A percentile compares a stretch with the other conserved stretches of the same genome.
Evolutionary conservation across 345 rosid genomes (phyloP).

Genomic region (Linum trigynum): DNA sequence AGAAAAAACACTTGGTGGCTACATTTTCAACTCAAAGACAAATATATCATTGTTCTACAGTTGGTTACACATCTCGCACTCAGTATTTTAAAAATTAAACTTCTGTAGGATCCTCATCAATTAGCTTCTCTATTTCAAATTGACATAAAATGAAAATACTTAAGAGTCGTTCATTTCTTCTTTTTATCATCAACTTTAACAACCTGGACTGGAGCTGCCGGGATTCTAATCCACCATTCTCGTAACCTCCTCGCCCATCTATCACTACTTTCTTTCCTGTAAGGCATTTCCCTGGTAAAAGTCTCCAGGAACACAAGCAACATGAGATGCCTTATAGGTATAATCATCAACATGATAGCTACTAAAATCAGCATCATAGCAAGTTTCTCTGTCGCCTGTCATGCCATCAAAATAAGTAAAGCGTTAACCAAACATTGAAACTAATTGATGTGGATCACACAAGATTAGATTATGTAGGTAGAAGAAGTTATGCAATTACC

Average conservation of each 20-base stretch:
- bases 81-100: too few species aligned
- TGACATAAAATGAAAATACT: too few species aligned
- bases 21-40: too few species aligned
- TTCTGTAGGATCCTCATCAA: too few species aligned
- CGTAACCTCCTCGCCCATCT: constrained; percentile 55
- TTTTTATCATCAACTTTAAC: constrained; percentile 46
- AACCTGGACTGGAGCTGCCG: constrained; percentile 82
- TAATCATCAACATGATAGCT: constrained; percentile 46
- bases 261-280: constrained; percentile 65
- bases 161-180: constrained; percentile 31
- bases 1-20: too few species aligned
- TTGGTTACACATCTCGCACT: too few species aligned
- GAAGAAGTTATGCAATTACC: constrained; percentile 28
- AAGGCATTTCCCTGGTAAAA: constrained; percentile 68
- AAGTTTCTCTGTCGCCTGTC: constrained; percentile 69
- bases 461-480: too few species aligned
- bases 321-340: constrained; percentile 45
- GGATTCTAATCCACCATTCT: constrained; percentile 92
- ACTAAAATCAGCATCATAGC: constrained; percentile 43
- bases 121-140: too few species aligned
- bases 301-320: constrained; percentile 51
- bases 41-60: too few species aligned
- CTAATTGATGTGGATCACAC: too few species aligned
- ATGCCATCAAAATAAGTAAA: constrained; percentile 4
- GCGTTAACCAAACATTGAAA: neutral